phyloP scores from a whole-genome alignment of 2,329 filamentous ascomycete genomes.

The Monilinia laxa region DNA sequence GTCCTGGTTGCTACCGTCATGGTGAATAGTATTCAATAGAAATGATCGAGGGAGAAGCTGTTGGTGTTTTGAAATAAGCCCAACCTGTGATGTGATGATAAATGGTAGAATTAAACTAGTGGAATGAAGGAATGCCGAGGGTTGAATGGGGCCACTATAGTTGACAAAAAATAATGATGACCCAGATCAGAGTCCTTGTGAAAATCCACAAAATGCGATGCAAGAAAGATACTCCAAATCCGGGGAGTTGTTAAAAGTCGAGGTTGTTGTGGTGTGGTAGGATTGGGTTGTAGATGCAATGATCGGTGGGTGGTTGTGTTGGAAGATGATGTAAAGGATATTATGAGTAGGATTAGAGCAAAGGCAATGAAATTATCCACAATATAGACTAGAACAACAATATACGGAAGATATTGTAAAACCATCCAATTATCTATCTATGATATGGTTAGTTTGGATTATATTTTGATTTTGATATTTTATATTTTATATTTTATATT shows the following conservation, averaged over 20 bases:
- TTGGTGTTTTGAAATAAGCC: background rate
- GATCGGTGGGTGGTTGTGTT: slow-evolving; percentile 1
- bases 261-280: background rate
- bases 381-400: background rate
- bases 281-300: background rate
- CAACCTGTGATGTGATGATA: background rate
- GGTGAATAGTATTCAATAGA: slow-evolving; percentile 15
- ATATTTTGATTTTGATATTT: too few species aligned
- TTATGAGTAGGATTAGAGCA: background rate
- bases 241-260: background rate
- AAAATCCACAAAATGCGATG: slow-evolving; percentile 5
- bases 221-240: background rate
- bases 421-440: background rate
- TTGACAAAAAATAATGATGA: background rate
- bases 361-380: slow-evolving; percentile 5
- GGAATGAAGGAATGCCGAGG: background rate
- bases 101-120: slow-evolving; percentile 1
- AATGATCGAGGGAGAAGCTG: background rate
- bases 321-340: slow-evolving; percentile 18
- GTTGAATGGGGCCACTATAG: background rate
- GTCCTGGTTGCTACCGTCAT: slow-evolving; percentile 30
- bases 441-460: too few species aligned
- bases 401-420: background rate
- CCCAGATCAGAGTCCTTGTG: slow-evolving; percentile 5
- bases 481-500: too few species aligned